phyloP scores from a whole-genome alignment of 202 grass and related monocot species.

The Panicum virgatum region DNA sequence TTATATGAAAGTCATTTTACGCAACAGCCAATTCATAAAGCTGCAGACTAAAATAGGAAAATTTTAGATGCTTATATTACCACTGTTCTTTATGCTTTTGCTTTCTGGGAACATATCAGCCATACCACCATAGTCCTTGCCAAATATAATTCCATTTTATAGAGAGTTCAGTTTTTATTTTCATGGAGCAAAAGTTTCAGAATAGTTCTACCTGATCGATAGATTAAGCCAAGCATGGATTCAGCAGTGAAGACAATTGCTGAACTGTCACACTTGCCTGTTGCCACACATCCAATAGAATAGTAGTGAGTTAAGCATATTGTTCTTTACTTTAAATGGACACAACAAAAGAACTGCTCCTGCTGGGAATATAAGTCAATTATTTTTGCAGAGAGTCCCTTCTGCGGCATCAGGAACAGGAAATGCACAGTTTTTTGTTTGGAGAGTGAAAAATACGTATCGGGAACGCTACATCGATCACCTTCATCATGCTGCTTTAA shows the following conservation, averaged over 20 bases:
- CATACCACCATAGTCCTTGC: too few relatives aligned
- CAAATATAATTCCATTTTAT: too few relatives aligned
- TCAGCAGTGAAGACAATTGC: too few relatives aligned
- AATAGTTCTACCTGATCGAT: too few relatives aligned
- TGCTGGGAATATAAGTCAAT: too few relatives aligned
- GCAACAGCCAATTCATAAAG: conserved; percentile 1
- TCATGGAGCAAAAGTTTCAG: too few relatives aligned
- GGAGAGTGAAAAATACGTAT: conserved; percentile 63
- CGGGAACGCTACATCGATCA: conserved; percentile 60
- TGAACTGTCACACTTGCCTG: conserved; percentile 4
- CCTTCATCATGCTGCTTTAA: conserved; percentile 78
- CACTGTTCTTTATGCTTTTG: conserved; percentile 1
- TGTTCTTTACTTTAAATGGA: conserved; percentile 10
- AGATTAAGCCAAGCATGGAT: too few relatives aligned
- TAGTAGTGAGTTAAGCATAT: conserved; percentile 10
- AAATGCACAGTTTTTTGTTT: conserved; percentile 56
- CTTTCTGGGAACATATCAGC: neutral
- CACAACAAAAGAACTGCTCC: neutral
- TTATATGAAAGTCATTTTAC: conserved; percentile 7
- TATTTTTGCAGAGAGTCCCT: too few relatives aligned
- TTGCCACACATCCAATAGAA: neutral
- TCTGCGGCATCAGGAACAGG: conserved; percentile 41
- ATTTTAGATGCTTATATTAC: neutral
- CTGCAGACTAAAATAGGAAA: neutral
- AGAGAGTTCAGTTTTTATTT: too few relatives aligned